Evolutionary conservation across 2,329 filamentous ascomycete genomes (phyloP).

Genomic region (Ustulina deusta): DNA sequence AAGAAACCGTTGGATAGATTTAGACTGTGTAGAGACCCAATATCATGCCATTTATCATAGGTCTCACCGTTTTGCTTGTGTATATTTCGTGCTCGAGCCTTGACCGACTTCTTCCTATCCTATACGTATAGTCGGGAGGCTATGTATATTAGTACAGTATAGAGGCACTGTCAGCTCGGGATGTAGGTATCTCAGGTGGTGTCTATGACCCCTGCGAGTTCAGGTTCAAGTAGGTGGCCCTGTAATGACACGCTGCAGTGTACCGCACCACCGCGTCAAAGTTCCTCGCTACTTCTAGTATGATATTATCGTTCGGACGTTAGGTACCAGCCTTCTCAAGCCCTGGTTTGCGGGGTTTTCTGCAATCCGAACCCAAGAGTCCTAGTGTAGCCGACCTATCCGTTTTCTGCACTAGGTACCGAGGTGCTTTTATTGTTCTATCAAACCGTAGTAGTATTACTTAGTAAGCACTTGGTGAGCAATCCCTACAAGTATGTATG

Average conservation of each 20-base stretch:
- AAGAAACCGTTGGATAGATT: too few relatives aligned
- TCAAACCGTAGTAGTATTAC: neutral
- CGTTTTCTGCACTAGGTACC: neutral
- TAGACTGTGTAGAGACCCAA: too few relatives aligned
- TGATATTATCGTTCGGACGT: slow-evolving; percentile 22
- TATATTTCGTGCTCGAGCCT: too few relatives aligned
- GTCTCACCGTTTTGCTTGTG: too few relatives aligned
- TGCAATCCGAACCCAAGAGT: neutral
- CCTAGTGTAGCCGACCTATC: neutral
- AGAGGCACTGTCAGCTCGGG: neutral
- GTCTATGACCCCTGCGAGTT: slow-evolving; percentile 12
- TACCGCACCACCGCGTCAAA: slow-evolving; percentile 9
- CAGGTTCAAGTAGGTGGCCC: slow-evolving; percentile 10
- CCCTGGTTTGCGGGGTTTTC: neutral
- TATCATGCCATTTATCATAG: too few relatives aligned
- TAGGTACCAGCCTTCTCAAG: neutral
- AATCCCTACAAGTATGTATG: too few relatives aligned
- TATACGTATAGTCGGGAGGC: too few relatives aligned
- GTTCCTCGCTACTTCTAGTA: slow-evolving; percentile 22
- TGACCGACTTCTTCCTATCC: too few relatives aligned
- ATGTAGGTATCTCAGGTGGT: too few relatives aligned
- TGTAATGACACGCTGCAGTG: slow-evolving; percentile 29
- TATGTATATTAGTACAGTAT: neutral
- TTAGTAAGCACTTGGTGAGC: slow-evolving; percentile 2
- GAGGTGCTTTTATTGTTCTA: too few relatives aligned